Evolutionary conservation across 1,284 basidiomycete genomes (phyloP), one percentile per base, ranked within the genome.

Genomic region (Austroboletus novae-zelandiae): DNA sequence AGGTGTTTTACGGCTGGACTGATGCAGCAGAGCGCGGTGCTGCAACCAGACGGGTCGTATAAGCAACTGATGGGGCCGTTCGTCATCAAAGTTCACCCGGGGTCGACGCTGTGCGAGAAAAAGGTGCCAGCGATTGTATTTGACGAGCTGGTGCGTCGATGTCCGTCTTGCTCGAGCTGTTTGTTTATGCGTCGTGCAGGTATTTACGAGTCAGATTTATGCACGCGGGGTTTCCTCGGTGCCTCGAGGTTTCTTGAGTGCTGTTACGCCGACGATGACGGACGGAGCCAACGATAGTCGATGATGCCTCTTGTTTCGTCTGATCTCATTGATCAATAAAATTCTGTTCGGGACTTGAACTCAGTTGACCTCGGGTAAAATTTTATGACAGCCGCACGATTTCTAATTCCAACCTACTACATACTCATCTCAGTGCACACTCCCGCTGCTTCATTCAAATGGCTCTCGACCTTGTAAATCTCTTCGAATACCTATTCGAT

Each of bases 41-140:
- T 92, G 52, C 88, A 91, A 61, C 81, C 86, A 7, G 91, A 96
- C 70, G 90, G 84, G 42, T 80, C 80, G 41, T 97, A 96, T 68
- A 87, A 86, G 54, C 93, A 95, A 65, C 78, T 84, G 1, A 81
- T 91, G 65, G 91, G 89, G 0, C 81, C 81, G 43, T 80, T 85
- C 61, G 90, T 92, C 25, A 78, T 97, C 55, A 95, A 94, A 68
- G 89, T 98, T 32, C 92, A 97, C 65, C 94, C 94, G 0, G 80
- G 86, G 23, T 94, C 91, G 18, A 80, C 83, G 2, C 65, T 97
- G 54, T 81, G 80, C 54, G 85, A 89, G 54, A 90, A 88, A 62
- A 91, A 89, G 64, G 80, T 84, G 1, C 83, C 86, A 0, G 91
- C 86, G 6, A 92, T 98, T 51, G 78, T 97, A 42, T 98, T 91